phyloP scores from a whole-genome alignment of 176 grass and related monocot species.

The Raddia distichophylla region DNA sequence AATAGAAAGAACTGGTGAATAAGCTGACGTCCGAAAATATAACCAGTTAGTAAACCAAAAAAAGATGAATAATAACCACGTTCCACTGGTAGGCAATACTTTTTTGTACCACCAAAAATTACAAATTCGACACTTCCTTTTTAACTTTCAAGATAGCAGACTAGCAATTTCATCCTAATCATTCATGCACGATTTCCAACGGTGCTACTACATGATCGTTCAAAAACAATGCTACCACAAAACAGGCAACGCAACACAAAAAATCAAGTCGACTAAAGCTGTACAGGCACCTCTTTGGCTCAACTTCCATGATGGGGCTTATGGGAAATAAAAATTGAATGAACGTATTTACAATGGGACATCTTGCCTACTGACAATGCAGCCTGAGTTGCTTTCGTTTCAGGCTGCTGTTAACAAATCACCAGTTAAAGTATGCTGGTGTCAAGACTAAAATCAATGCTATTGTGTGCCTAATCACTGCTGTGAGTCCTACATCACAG shows the following conservation, averaged over 20 bases:
- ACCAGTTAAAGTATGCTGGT: constrained; percentile 37
- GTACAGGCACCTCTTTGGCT: constrained; percentile 5
- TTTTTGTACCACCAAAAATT: too few species aligned
- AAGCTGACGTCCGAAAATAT: too few species aligned
- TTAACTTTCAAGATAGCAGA: too few species aligned
- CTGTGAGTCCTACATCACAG: constrained; percentile 53
- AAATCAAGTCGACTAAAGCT: background rate
- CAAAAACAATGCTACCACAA: background rate
- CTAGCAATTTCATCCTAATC: too few species aligned
- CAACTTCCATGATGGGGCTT: constrained; percentile 33
- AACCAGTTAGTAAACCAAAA: too few species aligned
- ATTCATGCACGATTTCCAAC: too few species aligned
- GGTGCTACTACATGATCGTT: too few species aligned
- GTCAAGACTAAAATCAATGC: constrained; percentile 46
- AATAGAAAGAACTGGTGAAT: too few species aligned
- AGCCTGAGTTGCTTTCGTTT: constrained; percentile 47
- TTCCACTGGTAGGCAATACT: too few species aligned
- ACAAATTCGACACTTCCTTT: too few species aligned
- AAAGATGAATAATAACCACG: too few species aligned
- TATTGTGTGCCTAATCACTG: constrained; percentile 54
- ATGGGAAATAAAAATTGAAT: constrained; percentile 49
- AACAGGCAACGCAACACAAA: background rate
- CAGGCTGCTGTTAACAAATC: constrained; percentile 49
- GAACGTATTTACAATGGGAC: constrained; percentile 41
- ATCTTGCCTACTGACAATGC: constrained; percentile 35